These are phyloP conservation scores for Tolypocladium tundrense DNA, from an alignment of 2,329 filamentous ascomycete genomes.

Conservation along the genomic window DNA sequence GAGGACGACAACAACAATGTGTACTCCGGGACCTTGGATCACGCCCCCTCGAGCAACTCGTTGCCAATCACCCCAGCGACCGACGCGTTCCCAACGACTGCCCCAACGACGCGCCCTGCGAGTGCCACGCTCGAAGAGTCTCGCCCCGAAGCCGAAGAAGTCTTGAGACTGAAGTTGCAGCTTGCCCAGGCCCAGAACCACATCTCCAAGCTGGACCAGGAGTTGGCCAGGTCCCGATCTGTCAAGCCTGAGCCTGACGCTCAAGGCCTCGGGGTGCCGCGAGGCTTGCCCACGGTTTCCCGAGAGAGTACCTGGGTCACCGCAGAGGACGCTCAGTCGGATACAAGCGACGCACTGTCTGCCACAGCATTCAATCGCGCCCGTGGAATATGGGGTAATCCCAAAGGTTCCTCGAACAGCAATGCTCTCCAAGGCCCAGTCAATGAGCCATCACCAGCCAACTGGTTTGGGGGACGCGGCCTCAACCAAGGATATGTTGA, in stretches of 20 bases:
- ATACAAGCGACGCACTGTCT: slow-evolving; percentile 45
- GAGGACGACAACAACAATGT: slow-evolving; percentile 21
- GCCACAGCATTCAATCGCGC: slow-evolving; percentile 40
- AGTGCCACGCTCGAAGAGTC: slow-evolving; percentile 37
- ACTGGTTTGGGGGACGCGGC: slow-evolving; percentile 36
- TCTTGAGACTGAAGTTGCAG: slow-evolving; percentile 59
- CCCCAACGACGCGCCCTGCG: slow-evolving; percentile 40
- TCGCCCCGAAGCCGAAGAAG: slow-evolving; percentile 39
- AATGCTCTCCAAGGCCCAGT: slow-evolving; percentile 24
- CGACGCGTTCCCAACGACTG: slow-evolving; percentile 39
- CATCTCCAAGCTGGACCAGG: slow-evolving; percentile 61
- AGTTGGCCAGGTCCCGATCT: slow-evolving; percentile 55
- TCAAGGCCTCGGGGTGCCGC: slow-evolving; percentile 9
- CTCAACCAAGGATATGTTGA: slow-evolving; percentile 31
- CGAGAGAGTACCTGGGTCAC: slow-evolving; percentile 41
- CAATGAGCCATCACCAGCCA: slow-evolving; percentile 22
- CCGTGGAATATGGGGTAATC: slow-evolving; percentile 45
- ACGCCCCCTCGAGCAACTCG: slow-evolving; percentile 45
- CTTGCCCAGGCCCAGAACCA: slow-evolving; percentile 60
- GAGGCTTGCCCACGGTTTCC: slow-evolving; percentile 10
- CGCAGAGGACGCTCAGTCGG: slow-evolving; percentile 45
- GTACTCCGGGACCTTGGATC: slow-evolving; percentile 29
- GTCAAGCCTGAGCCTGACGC: slow-evolving; percentile 39
- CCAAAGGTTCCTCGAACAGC: slow-evolving; percentile 29
- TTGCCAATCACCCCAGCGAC: slow-evolving; percentile 53